phyloP scores from a whole-genome alignment of 257 asterid genomes.

The Nicotiana otophora region DNA sequence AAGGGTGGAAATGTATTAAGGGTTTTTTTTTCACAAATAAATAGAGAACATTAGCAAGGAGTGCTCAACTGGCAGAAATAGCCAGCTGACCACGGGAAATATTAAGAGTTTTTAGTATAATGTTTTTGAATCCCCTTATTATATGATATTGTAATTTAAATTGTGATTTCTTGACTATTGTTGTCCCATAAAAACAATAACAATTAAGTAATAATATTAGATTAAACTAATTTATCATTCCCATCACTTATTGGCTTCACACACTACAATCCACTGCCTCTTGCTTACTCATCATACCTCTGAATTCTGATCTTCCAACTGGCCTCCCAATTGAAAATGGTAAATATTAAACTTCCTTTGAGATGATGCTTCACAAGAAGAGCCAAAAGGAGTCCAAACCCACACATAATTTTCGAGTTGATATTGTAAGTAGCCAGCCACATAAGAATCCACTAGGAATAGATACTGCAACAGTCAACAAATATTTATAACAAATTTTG shows the following conservation, averaged over 20 bases:
- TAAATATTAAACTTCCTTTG: background rate
- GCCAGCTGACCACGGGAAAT: too few relatives aligned
- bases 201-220: background rate
- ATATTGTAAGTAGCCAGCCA: background rate
- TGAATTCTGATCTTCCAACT: background rate
- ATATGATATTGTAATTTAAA: too few relatives aligned
- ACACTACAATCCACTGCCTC: background rate
- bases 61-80: too few relatives aligned
- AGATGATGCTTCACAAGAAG: background rate
- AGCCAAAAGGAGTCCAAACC: background rate
- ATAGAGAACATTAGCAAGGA: too few relatives aligned
- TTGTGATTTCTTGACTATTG: too few relatives aligned
- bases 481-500: background rate
- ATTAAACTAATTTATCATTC: background rate
- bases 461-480: background rate
- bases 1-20: too few relatives aligned
- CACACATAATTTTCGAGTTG: background rate
- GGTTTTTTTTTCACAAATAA: too few relatives aligned
- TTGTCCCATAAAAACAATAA: too few relatives aligned
- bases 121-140: too few relatives aligned
- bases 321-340: background rate
- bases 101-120: too few relatives aligned
- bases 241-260: background rate
- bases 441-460: background rate
- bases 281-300: background rate